Evolutionary conservation across 352 stramenopile genomes (phyloP).

Genomic region (Globisporangium barbulae): DNA sequence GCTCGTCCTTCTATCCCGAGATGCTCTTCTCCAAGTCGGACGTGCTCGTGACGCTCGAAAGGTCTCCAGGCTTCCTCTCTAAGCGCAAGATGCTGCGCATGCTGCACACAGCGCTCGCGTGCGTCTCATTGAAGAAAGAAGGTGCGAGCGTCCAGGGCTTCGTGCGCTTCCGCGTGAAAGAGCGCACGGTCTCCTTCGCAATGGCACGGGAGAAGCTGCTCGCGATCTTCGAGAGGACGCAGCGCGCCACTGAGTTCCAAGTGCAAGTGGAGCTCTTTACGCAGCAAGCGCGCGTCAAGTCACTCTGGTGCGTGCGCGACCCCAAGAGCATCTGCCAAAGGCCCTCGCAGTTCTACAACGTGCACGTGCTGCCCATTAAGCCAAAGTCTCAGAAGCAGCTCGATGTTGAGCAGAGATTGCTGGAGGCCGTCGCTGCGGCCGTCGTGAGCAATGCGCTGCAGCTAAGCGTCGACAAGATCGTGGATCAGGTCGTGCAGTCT

Average conservation of each 20-base stretch:
- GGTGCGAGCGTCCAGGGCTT: conserved; percentile 41
- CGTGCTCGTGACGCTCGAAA: conserved; percentile 46
- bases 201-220: conserved; percentile 17
- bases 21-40: conserved; percentile 58
- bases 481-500: conserved; percentile 10
- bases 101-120: conserved; percentile 51
- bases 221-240: conserved; percentile 35
- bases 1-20: conserved; percentile 25
- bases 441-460: conserved; percentile 34
- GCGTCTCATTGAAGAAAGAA: conserved; percentile 56
- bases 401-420: conserved; percentile 25
- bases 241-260: conserved; percentile 34
- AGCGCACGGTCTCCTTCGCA: conserved; percentile 39
- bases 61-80: conserved; percentile 30
- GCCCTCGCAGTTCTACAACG: conserved; percentile 46
- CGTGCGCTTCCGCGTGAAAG: conserved; percentile 44
- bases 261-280: conserved; percentile 39
- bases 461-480: conserved; percentile 34
- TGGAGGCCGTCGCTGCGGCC: conserved; percentile 22
- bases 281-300: conserved; percentile 37
- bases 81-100: conserved; percentile 58
- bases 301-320: conserved; percentile 61
- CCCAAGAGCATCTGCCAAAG: conserved; percentile 35
- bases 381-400: conserved; percentile 41
- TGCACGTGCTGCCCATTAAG: conserved; percentile 46